phyloP scores from a whole-genome alignment of 1,139 yeast genomes.

The Debaryomyces coudertii region DNA sequence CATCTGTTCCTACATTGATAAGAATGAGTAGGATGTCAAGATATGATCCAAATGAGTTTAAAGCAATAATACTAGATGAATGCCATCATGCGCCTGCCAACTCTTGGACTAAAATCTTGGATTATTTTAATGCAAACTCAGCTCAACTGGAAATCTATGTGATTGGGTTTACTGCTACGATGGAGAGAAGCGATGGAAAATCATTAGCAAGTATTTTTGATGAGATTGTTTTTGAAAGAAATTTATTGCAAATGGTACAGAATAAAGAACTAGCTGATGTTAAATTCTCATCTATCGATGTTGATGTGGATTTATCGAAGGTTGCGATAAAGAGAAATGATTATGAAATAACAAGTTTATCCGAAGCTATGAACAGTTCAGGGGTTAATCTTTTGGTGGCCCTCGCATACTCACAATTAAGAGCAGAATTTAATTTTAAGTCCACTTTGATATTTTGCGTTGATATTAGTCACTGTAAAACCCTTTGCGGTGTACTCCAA shows the following conservation, averaged over 20 bases:
- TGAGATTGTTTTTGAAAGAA: slow-evolving; percentile 72
- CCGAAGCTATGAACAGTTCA: slow-evolving; percentile 57
- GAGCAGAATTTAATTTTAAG: slow-evolving; percentile 41
- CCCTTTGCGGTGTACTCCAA: slow-evolving; percentile 58
- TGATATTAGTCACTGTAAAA: slow-evolving; percentile 65
- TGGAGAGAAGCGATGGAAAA: slow-evolving; percentile 65
- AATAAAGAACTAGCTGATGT: slow-evolving; percentile 74
- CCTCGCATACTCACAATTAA: slow-evolving; percentile 56
- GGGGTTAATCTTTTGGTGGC: slow-evolving; percentile 59
- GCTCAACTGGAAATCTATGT: slow-evolving; percentile 53
- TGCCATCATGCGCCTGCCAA: slow-evolving; percentile 90
- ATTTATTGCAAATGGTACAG: slow-evolving; percentile 65
- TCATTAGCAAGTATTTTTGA: slow-evolving; percentile 67
- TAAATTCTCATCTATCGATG: slow-evolving; percentile 59
- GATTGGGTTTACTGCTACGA: slow-evolving; percentile 88
- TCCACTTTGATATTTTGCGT: slow-evolving; percentile 82
- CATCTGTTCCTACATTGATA: slow-evolving; percentile 71
- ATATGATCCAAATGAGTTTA: slow-evolving; percentile 61
- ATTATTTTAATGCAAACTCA: slow-evolving; percentile 57
- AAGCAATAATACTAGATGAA: slow-evolving; percentile 83
- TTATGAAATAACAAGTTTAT: slow-evolving; percentile 54
- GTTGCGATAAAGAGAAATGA: slow-evolving; percentile 50
- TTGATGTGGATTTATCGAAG: slow-evolving; percentile 39
- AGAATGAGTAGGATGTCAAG: slow-evolving; percentile 51
- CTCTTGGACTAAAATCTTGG: slow-evolving; percentile 62